phyloP scores from a whole-genome alignment of 2,329 filamentous ascomycete species.

The Niveomyces coronatus region DNA sequence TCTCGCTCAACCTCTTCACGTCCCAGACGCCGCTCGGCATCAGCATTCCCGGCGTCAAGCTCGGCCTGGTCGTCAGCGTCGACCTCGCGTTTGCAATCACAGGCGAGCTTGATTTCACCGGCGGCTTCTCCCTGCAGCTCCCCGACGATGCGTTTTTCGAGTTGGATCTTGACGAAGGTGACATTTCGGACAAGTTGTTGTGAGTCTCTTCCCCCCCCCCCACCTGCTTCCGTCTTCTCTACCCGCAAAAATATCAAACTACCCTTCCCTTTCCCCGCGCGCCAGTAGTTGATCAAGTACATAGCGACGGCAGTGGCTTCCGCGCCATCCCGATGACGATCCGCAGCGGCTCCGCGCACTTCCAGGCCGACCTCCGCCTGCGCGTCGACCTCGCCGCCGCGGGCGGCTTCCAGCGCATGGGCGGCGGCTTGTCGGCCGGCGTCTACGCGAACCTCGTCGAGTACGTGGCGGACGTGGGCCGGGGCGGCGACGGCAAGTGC shows the following conservation, averaged over 20 bases:
- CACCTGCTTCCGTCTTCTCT: not conserved
- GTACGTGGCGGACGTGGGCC: slow-evolving; percentile 31
- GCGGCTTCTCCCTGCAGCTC: slow-evolving; percentile 31
- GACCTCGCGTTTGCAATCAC: slow-evolving; percentile 39
- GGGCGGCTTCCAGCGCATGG: slow-evolving; percentile 22
- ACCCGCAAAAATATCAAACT: not conserved
- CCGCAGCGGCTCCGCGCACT: slow-evolving; percentile 31
- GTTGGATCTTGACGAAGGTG: slow-evolving; percentile 24
- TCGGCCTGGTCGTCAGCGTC: slow-evolving; percentile 35
- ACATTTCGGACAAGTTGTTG: slow-evolving; percentile 31
- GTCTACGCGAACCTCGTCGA: slow-evolving; percentile 41
- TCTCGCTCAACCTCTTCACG: slow-evolving; percentile 37
- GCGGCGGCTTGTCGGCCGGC: slow-evolving; percentile 29
- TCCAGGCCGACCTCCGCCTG: slow-evolving; percentile 37
- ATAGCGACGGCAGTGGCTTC: slow-evolving; percentile 24
- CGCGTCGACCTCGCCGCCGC: slow-evolving; percentile 32
- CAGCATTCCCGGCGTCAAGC: slow-evolving; percentile 26
- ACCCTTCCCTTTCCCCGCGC: not conserved
- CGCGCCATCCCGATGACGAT: slow-evolving; percentile 37
- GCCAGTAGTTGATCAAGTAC: not conserved
- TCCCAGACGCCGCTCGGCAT: slow-evolving; percentile 33
- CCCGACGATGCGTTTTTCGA: slow-evolving; percentile 29
- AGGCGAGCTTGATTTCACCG: slow-evolving; percentile 35
- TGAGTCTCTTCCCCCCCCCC: slow-evolving; percentile 7
- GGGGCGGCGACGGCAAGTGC: slow-evolving; percentile 23